A percentile compares a stretch with the other conserved stretches of the same genome.
These are phyloP conservation scores for Persicaria tinctoria DNA, from an alignment of 148 eudicot species.

Conservation along the genomic window DNA sequence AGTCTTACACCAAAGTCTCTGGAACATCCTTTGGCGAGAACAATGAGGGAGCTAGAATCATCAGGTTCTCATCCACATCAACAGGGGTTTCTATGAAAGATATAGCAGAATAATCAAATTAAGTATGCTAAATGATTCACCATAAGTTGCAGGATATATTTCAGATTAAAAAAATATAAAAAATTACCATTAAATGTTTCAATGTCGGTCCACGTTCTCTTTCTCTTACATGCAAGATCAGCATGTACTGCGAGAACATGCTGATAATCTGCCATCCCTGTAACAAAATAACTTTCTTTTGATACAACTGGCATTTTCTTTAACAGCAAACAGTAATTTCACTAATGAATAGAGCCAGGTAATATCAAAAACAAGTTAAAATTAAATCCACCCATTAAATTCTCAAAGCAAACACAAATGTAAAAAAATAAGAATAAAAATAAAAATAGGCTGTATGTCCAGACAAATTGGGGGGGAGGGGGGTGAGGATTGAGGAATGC, in stretches of 20 bases:
- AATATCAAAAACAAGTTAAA: not conserved
- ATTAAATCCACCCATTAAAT: too few relatives aligned
- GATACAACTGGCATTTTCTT: not conserved
- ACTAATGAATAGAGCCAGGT: not conserved
- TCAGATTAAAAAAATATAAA: not conserved
- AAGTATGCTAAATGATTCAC: conserved; percentile 4
- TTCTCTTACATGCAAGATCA: conserved; percentile 53
- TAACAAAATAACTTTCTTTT: conserved; percentile 7
- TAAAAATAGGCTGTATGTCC: too few relatives aligned
- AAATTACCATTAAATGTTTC: conserved; percentile 50
- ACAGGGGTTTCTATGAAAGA: conserved; percentile 36
- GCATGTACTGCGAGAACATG: conserved; percentile 87
- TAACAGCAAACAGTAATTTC: not conserved
- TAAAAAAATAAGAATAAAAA: too few relatives aligned
- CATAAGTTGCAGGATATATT: conserved; percentile 5
- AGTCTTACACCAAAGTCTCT: conserved; percentile 70
- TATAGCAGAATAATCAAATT: conserved; percentile 9
- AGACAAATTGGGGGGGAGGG: too few relatives aligned
- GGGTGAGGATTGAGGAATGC: too few relatives aligned
- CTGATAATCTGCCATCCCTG: conserved; percentile 97
- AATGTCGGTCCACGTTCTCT: conserved; percentile 53
- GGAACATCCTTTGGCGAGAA: conserved; percentile 80
- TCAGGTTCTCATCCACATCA: conserved; percentile 55
- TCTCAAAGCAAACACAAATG: too few relatives aligned
- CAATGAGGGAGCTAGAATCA: conserved; percentile 69